Evolutionary conservation across 2,329 filamentous ascomycete genomes (phyloP).

Genomic region (Ceratocystis huliohia): DNA sequence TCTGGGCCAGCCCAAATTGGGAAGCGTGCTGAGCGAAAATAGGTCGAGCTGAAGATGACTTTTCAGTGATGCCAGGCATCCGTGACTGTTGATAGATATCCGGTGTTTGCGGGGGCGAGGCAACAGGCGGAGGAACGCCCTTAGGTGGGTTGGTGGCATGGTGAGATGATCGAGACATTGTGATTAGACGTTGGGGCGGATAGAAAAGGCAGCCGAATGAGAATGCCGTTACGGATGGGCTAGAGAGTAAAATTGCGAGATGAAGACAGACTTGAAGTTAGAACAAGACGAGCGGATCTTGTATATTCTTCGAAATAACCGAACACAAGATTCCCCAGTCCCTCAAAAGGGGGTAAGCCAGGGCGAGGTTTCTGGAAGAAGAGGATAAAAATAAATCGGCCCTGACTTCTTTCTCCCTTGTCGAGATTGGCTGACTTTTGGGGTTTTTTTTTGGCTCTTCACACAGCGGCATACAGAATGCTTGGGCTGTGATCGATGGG

Average conservation of each 20-base stretch:
- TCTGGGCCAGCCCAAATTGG: not conserved
- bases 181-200: not conserved
- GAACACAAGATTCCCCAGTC: conserved; percentile 9
- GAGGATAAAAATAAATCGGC: conserved; percentile 10
- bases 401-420: conserved; percentile 6
- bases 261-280: not conserved
- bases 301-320: not conserved
- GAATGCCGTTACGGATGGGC: not conserved
- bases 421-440: not conserved
- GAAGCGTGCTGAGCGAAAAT: conserved; percentile 1
- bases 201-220: not conserved
- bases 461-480: conserved; percentile 1
- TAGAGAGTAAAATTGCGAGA: not conserved
- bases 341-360: conserved; percentile 16
- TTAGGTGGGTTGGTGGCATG: not conserved
- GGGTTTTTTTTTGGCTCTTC: not conserved
- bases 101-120: conserved; percentile 11
- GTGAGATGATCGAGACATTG: conserved; percentile 15
- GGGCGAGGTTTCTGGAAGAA: conserved; percentile 9
- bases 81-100: conserved; percentile 2
- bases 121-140: conserved; percentile 15
- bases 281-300: not conserved
- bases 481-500: conserved; percentile 11
- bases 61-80: not conserved
- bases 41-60: not conserved